phyloP scores from a whole-genome alignment of 148 eudicot species.

The Mesembryanthemum crystallinum region DNA sequence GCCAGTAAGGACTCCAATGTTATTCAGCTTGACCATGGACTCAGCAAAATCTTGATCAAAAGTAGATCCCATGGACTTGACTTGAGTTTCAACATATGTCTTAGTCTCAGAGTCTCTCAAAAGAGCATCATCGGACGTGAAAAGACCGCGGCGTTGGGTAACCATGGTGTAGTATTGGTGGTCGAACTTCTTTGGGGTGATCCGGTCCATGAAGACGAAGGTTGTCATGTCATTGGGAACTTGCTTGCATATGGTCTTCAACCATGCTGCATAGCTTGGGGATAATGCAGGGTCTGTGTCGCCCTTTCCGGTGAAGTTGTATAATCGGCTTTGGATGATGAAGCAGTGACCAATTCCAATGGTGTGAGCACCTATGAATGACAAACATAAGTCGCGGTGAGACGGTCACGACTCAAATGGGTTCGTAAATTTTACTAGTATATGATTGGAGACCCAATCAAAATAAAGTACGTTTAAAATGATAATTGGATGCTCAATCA shows the following conservation, averaged over 20 bases:
- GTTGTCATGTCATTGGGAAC: conserved; percentile 21
- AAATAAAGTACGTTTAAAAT: too few relatives aligned
- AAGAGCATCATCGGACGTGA: conserved; percentile 56
- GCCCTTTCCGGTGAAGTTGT: conserved; percentile 64
- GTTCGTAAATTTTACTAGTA: too few relatives aligned
- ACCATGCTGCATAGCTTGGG: conserved; percentile 28
- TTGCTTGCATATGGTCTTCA: conserved; percentile 37
- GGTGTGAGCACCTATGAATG: conserved; percentile 55
- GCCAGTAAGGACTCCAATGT: conserved; percentile 25
- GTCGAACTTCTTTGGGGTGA: conserved; percentile 45
- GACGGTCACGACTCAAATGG: too few relatives aligned
- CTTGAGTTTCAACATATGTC: conserved; percentile 35
- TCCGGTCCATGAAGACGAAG: conserved; percentile 43
- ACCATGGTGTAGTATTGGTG: conserved; percentile 44
- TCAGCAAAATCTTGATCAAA: conserved; percentile 38
- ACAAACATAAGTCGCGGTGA: background rate
- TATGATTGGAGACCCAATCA: too few relatives aligned
- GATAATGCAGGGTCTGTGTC: conserved; percentile 53
- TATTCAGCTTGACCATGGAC: conserved; percentile 33
- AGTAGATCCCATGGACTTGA: conserved; percentile 15
- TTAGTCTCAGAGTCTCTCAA: conserved; percentile 35
- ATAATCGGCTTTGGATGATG: conserved; percentile 35
- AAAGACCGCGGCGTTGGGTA: conserved; percentile 45
- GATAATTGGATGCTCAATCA: too few relatives aligned
- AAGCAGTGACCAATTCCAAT: conserved; percentile 57